A percentile compares a stretch with the other conserved stretches of the same genome.
phyloP scores from a whole-genome alignment of 768 basidiomycete genomes.

The Leucocoprinus birnbaumii region DNA sequence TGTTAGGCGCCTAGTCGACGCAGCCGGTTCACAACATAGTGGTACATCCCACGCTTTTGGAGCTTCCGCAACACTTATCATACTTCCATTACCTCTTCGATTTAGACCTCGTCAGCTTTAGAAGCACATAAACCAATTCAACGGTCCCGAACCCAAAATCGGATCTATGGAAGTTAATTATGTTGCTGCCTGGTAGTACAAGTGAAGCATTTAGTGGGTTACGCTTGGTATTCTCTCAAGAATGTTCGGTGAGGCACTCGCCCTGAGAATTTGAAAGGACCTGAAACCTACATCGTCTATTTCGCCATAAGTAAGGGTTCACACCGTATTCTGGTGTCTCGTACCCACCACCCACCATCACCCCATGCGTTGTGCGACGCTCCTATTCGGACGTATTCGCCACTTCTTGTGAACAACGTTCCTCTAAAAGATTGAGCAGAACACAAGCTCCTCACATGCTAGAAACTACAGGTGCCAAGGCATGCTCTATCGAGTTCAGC shows the following conservation, averaged over 20 bases:
- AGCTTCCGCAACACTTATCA: too few species aligned
- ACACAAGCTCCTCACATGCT: not conserved
- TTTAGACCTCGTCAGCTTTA: too few species aligned
- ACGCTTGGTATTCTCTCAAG: too few species aligned
- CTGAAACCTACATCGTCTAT: not conserved
- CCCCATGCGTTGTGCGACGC: not conserved
- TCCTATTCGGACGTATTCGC: not conserved
- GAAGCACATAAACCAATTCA: not conserved
- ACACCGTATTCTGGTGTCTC: not conserved
- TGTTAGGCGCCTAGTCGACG: too few species aligned
- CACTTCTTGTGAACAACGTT: not conserved
- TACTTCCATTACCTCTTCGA: too few species aligned
- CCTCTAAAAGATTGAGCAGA: not conserved
- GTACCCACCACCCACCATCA: slow-evolving; percentile 8
- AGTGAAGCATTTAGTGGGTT: slow-evolving; percentile 11
- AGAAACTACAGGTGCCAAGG: not conserved
- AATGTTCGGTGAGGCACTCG: not conserved
- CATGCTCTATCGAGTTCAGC: not conserved
- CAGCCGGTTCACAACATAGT: too few species aligned
- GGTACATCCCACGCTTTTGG: too few species aligned
- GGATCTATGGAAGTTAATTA: not conserved
- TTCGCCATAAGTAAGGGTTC: not conserved
- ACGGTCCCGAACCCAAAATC: not conserved
- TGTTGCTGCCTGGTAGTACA: not conserved
- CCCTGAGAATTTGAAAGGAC: not conserved